Conservation (phyloP, 108 stramenopile genomes). For the Fistulifera solaris region DNA sequence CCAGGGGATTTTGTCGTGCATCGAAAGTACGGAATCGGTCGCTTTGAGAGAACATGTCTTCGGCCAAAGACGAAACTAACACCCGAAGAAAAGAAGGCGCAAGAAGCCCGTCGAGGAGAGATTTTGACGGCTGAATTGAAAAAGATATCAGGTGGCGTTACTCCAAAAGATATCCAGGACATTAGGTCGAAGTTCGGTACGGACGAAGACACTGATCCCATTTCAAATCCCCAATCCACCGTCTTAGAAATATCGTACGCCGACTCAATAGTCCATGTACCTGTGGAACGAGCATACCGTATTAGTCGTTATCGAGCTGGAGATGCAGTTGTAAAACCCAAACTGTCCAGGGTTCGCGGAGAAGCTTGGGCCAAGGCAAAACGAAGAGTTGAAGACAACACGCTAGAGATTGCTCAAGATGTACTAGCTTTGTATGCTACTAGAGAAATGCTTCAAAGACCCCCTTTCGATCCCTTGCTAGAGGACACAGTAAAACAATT, state of each 20-base stretch:
- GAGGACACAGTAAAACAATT: conserved; percentile 61
- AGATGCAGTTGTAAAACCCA: conserved; percentile 65
- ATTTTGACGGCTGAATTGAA: conserved; percentile 37
- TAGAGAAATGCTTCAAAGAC: conserved; percentile 49
- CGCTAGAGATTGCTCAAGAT: conserved; percentile 70
- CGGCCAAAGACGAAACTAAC: conserved; percentile 54
- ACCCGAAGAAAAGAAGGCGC: conserved; percentile 35
- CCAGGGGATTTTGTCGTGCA: conserved; percentile 85
- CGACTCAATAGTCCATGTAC: conserved; percentile 73
- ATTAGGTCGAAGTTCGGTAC: conserved; percentile 57
- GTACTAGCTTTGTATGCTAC: conserved; percentile 57
- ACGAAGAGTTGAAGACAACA: conserved; percentile 61
- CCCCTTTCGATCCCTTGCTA: conserved; percentile 54
- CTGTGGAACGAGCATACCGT: conserved; percentile 73
- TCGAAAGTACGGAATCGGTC: conserved; percentile 75
- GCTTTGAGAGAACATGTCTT: conserved; percentile 58
- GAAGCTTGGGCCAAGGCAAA: conserved; percentile 75
- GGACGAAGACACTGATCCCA: conserved; percentile 54
- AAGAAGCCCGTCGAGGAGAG: conserved; percentile 41
- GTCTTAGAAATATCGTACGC: conserved; percentile 65
- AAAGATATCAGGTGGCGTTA: conserved; percentile 19
- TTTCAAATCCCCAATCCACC: conserved; percentile 64
- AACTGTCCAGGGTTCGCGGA: conserved; percentile 56
- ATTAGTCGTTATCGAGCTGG: conserved; percentile 69
- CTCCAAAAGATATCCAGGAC: conserved; percentile 41